Base-by-base conservation (phyloP, 345 rosid genomes). In the Lepidium didymum region DNA sequence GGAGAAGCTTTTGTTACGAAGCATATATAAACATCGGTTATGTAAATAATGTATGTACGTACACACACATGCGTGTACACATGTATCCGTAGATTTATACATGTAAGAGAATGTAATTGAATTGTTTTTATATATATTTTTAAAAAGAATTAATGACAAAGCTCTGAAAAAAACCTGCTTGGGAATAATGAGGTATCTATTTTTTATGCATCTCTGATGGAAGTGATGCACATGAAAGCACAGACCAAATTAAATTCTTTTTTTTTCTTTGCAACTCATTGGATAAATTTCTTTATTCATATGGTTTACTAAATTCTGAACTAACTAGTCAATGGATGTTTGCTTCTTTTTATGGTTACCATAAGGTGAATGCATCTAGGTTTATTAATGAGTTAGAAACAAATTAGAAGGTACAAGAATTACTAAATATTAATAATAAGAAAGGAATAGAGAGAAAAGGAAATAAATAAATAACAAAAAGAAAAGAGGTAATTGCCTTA, bases 151-250 rank as follows among this genome's bases (percentile, higher is more conserved):
- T 66, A 52, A 60, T 60, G 51, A 67, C 58, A 61, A 25, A 55
- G 59, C 50, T 51, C 53, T 54, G 57, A 31, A 74, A 74, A 57
- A 81, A 72, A 68, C 66, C 68, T 65, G 75, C 21, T 62, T 52
- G 72, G 75, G 70, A 78, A 78, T 81, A 78, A 78, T 70, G 72
- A 73, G 72, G 69, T 62, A 54, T 62, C 63, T 72, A 59, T 69
- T 82, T 67, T 68, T 55, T 68, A 68, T 62, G 60, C 69, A 75
- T 68, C 65, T 68, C 56, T 62, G 69, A 62, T 75, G 78, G 68
- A 75, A 75, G 78, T 55, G 74, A 68, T 56, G 78, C 78, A 68
- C 74, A 74, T 68, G 74, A 68, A 74, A 74, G 54, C 58, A 40
- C 73, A 76, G 59, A 52, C 68, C 64, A 59, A 25, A 36, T 10